These are phyloP conservation scores for Coleophoma crateriformis DNA, from an alignment of 2,329 filamentous ascomycete species.

Conservation along the genomic window DNA sequence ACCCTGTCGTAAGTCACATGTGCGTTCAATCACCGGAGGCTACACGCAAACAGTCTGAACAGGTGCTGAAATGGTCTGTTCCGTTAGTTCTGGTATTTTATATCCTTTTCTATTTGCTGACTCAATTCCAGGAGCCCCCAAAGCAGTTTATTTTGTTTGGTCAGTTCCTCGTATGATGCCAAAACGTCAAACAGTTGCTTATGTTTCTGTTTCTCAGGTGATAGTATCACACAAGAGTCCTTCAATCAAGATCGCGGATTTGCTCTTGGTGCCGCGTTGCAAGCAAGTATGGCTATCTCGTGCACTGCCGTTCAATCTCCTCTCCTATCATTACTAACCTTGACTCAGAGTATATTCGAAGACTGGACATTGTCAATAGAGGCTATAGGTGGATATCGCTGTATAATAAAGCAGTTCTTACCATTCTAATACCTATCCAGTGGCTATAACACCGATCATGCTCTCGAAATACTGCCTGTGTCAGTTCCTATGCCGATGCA, in stretches of 20 bases:
- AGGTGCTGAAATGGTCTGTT: background rate
- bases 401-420: constrained; percentile 16
- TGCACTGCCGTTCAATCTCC: background rate
- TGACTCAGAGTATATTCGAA: constrained; percentile 13
- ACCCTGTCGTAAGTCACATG: too few species aligned
- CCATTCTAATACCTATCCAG: constrained; percentile 10
- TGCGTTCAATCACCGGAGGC: too few species aligned
- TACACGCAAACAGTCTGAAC: too few species aligned
- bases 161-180: background rate
- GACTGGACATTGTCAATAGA: constrained; percentile 19
- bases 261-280: constrained; percentile 17
- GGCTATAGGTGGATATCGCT: constrained; percentile 12
- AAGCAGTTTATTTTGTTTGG: constrained; percentile 17
- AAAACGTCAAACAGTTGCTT: background rate
- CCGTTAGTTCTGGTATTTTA: background rate
- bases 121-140: background rate
- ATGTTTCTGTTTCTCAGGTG: constrained; percentile 9
- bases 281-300: constrained; percentile 10
- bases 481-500: constrained; percentile 16
- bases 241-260: constrained; percentile 14
- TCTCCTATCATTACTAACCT: background rate
- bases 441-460: constrained; percentile 18
- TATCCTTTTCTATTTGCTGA: background rate
- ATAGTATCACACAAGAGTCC: constrained; percentile 19
- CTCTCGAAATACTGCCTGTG: constrained; percentile 8